phyloP scores from a whole-genome alignment of 768 basidiomycete species.

The Suillus ampliporus region DNA sequence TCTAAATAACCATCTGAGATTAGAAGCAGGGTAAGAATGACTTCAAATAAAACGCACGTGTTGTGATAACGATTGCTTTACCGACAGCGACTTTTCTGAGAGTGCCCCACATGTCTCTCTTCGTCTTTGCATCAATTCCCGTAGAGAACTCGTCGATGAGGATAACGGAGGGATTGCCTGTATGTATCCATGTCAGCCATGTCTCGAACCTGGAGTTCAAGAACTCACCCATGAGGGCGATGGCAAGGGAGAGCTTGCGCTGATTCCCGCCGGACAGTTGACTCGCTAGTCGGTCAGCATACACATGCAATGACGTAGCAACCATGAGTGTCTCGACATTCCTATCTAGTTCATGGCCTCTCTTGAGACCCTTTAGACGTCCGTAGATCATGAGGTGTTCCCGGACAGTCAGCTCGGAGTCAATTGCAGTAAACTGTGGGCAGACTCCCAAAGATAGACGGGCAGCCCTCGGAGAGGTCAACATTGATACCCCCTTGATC shows the following conservation, averaged over 20 bases:
- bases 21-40: slow-evolving; percentile 6
- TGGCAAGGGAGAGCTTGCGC: slow-evolving; percentile 75
- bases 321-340: slow-evolving; percentile 63
- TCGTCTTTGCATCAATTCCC: slow-evolving; percentile 83
- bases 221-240: slow-evolving; percentile 69
- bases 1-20: slow-evolving; percentile 44
- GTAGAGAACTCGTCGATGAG: slow-evolving; percentile 87
- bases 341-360: slow-evolving; percentile 51
- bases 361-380: slow-evolving; percentile 69
- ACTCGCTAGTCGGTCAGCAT: slow-evolving; percentile 74
- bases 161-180: slow-evolving; percentile 77
- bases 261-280: slow-evolving; percentile 83
- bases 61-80: slow-evolving; percentile 76
- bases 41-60: slow-evolving; percentile 50
- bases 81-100: slow-evolving; percentile 66
- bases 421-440: slow-evolving; percentile 86
- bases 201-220: not conserved
- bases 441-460: slow-evolving; percentile 79
- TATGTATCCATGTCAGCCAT: not conserved
- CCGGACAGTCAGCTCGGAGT: slow-evolving; percentile 75
- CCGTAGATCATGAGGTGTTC: slow-evolving; percentile 79
- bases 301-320: slow-evolving; percentile 61
- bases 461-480: slow-evolving; percentile 64
- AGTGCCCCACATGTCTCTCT: slow-evolving; percentile 83
- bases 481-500: slow-evolving; percentile 69